A percentile compares a stretch with the other conserved stretches of the same genome.
Evolutionary conservation across 768 basidiomycete species (phyloP).

Genomic region (Mrakia blollopis): DNA sequence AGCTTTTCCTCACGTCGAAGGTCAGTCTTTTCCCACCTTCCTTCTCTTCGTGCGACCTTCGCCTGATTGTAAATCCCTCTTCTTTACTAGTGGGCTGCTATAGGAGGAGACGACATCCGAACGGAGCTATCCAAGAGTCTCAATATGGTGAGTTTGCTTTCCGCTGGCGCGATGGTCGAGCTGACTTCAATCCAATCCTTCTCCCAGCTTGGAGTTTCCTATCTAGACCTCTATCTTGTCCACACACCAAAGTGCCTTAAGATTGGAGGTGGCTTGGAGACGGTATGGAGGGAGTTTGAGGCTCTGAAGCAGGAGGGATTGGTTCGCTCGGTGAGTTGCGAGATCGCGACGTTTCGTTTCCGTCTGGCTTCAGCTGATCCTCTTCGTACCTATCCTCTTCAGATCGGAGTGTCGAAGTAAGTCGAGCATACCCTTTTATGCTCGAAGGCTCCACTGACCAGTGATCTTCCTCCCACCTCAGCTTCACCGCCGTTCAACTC

Average conservation of each 20-base stretch:
- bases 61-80: too few species aligned
- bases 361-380: too few species aligned
- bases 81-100: slow-evolving; percentile 36
- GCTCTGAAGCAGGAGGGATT: slow-evolving; percentile 13
- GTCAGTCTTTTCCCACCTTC: too few species aligned
- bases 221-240: slow-evolving; percentile 61
- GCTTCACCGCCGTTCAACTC: slow-evolving; percentile 15
- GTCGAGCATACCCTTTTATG: neutral
- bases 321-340: slow-evolving; percentile 4
- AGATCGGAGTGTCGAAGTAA: neutral
- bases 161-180: neutral
- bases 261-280: neutral
- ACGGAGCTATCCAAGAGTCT: slow-evolving; percentile 54
- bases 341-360: neutral
- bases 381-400: neutral
- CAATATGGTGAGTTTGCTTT: slow-evolving; percentile 32
- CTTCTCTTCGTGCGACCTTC: too few species aligned
- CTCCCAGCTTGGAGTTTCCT: slow-evolving; percentile 30
- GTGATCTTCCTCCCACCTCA: neutral
- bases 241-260: slow-evolving; percentile 44
- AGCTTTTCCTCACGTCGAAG: slow-evolving; percentile 56
- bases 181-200: neutral
- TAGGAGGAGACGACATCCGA: slow-evolving; percentile 51
- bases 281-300: slow-evolving; percentile 27
- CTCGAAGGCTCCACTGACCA: neutral